A percentile compares a stretch with the other conserved stretches of the same genome.
Conservation (phyloP, 768 basidiomycete genomes). For the Rhizopogon roseolus region DNA sequence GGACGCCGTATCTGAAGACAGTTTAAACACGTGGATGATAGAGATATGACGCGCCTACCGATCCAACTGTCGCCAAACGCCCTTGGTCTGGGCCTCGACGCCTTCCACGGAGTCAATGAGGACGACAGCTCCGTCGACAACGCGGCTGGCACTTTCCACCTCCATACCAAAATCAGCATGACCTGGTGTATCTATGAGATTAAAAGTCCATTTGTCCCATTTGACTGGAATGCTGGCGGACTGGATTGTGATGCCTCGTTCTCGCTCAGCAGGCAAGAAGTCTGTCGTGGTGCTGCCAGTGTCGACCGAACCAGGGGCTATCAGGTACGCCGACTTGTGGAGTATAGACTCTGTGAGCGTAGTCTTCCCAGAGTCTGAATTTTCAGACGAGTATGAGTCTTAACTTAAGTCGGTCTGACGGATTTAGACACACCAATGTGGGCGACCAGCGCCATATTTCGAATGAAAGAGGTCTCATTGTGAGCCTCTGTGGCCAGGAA, state of each 20-base stretch:
- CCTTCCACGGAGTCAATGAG: slow-evolving; percentile 89
- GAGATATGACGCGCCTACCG: slow-evolving; percentile 46
- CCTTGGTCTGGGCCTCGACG: slow-evolving; percentile 86
- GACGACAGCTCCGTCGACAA: slow-evolving; percentile 86
- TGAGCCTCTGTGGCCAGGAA: slow-evolving; percentile 16
- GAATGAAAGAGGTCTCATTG: slow-evolving; percentile 37
- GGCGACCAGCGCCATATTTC: slow-evolving; percentile 86
- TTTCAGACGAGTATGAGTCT: not conserved
- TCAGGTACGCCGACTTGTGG: slow-evolving; percentile 67
- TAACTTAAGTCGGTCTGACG: not conserved
- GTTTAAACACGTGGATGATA: not conserved
- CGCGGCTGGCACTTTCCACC: slow-evolving; percentile 87
- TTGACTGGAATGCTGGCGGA: slow-evolving; percentile 86
- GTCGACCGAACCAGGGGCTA: slow-evolving; percentile 77
- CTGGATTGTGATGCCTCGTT: slow-evolving; percentile 89
- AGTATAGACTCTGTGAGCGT: slow-evolving; percentile 87
- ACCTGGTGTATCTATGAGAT: slow-evolving; percentile 87
- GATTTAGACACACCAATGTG: slow-evolving; percentile 61
- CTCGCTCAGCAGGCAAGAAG: slow-evolving; percentile 84
- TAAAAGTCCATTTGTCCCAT: slow-evolving; percentile 83
- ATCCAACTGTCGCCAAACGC: slow-evolving; percentile 84
- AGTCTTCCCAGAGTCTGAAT: slow-evolving; percentile 81
- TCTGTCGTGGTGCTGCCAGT: slow-evolving; percentile 89
- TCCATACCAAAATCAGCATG: slow-evolving; percentile 98
- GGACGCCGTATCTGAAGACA: slow-evolving; percentile 64